These are phyloP conservation scores for Mycena rebaudengoi DNA, from an alignment of 768 basidiomycete genomes.

Conservation along the genomic window DNA sequence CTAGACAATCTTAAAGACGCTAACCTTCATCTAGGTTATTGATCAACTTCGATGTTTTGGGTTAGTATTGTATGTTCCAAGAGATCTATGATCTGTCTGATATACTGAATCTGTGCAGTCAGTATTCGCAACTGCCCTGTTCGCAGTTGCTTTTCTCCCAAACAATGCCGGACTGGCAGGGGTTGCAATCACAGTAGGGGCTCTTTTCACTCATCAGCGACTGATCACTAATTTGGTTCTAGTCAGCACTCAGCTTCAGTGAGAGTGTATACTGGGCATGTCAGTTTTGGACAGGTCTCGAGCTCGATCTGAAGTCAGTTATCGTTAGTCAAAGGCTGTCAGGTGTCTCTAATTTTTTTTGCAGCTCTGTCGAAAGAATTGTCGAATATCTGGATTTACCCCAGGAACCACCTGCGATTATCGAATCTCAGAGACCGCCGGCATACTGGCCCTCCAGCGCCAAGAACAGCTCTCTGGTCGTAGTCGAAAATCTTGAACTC, in stretches of 20 bases:
- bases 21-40: too few species aligned
- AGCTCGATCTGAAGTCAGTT: constrained; percentile 65
- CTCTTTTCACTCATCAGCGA: background rate
- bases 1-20: constrained; percentile 52
- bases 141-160: constrained; percentile 57
- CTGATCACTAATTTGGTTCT: background rate
- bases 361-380: constrained; percentile 87
- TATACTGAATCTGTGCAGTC: too few species aligned
- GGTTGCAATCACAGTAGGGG: constrained; percentile 58
- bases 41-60: too few species aligned
- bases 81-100: too few species aligned
- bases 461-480: constrained; percentile 64
- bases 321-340: background rate
- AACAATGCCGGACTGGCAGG: constrained; percentile 56
- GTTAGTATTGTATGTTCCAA: too few species aligned
- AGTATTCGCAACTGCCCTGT: constrained; percentile 65
- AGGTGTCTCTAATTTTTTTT: background rate
- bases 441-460: constrained; percentile 93
- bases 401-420: constrained; percentile 82
- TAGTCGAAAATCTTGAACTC: constrained; percentile 79
- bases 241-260: constrained; percentile 44
- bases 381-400: constrained; percentile 93
- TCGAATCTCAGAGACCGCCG: constrained; percentile 79
- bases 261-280: constrained; percentile 36
- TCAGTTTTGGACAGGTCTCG: constrained; percentile 45